Conservation (phyloP, 2,329 filamentous ascomycete species). For the Fusarium multiceps region DNA sequence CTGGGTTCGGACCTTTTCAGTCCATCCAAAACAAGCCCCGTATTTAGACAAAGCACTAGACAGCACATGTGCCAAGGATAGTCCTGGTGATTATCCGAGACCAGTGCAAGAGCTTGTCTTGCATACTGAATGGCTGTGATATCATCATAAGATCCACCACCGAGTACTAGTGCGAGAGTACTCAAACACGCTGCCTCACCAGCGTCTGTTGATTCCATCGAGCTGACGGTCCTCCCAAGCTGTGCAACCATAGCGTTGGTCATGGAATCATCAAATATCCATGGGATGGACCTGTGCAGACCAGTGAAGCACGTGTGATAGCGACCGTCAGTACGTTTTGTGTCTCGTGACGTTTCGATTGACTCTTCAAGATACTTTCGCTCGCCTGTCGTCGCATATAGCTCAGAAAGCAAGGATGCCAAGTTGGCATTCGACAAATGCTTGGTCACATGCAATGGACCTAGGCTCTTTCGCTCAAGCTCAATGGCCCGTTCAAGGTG, state of each 20-base stretch:
- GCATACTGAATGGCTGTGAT: not conserved
- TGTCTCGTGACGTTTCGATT: not conserved
- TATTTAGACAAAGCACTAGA: not conserved
- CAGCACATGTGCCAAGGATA: not conserved
- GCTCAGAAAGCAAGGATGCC: not conserved
- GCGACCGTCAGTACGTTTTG: not conserved
- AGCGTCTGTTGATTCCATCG: not conserved
- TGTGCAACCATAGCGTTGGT: not conserved
- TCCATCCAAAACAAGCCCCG: not conserved
- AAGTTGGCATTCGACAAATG: not conserved
- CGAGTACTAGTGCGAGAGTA: not conserved
- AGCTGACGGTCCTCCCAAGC: not conserved
- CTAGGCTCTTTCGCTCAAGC: not conserved
- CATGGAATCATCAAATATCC: not conserved
- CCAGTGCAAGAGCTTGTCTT: rapidly evolving
- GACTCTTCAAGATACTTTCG: not conserved
- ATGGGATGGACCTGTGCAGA: not conserved
- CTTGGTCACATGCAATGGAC: not conserved
- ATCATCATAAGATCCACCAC: not conserved
- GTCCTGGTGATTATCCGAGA: rapidly evolving
- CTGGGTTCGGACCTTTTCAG: rapidly evolving
- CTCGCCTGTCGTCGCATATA: rapidly evolving
- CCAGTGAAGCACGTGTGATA: not conserved
- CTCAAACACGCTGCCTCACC: not conserved
- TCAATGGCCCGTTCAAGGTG: not conserved